Conservation (phyloP, 345 rosid genomes). For the Odontarrhena argentea region DNA sequence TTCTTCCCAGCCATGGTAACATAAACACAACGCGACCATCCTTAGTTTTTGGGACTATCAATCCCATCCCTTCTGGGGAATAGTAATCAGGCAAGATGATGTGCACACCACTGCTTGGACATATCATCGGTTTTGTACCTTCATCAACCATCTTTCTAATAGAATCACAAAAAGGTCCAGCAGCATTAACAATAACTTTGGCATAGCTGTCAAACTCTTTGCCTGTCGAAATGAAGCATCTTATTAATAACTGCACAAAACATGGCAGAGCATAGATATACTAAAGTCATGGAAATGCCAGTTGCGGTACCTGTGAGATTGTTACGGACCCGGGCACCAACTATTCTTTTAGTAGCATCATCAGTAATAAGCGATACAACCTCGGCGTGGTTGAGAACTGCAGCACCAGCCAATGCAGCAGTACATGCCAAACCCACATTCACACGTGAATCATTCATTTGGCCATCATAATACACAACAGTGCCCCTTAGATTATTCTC, state of each 20-base stretch:
- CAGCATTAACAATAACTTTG: conserved; percentile 88
- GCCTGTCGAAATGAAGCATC: conserved; percentile 49
- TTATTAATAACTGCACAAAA: conserved; percentile 9
- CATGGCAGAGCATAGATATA: background rate
- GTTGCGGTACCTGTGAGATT: conserved; percentile 68
- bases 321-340: conserved; percentile 90
- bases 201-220: conserved; percentile 85
- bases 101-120: conserved; percentile 98
- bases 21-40: conserved; percentile 98
- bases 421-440: conserved; percentile 89
- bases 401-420: conserved; percentile 92
- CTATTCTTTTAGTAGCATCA: conserved; percentile 53
- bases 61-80: conserved; percentile 99
- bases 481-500: conserved; percentile 75
- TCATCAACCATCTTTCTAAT: conserved; percentile 79
- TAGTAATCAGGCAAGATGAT: conserved; percentile 94
- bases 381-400: conserved; percentile 96
- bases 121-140: conserved; percentile 72
- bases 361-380: conserved; percentile 78
- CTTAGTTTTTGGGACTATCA: conserved; percentile 98
- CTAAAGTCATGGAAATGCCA: conserved; percentile 2
- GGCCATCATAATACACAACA: conserved; percentile 97
- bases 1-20: conserved; percentile 99
- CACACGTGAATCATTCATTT: conserved; percentile 95
- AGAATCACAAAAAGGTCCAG: conserved; percentile 95